A percentile compares a stretch with the other conserved stretches of the same genome.
These are phyloP conservation scores for Dacryopinax spathularia DNA, from an alignment of 768 basidiomycete species.

Conservation along the genomic window DNA sequence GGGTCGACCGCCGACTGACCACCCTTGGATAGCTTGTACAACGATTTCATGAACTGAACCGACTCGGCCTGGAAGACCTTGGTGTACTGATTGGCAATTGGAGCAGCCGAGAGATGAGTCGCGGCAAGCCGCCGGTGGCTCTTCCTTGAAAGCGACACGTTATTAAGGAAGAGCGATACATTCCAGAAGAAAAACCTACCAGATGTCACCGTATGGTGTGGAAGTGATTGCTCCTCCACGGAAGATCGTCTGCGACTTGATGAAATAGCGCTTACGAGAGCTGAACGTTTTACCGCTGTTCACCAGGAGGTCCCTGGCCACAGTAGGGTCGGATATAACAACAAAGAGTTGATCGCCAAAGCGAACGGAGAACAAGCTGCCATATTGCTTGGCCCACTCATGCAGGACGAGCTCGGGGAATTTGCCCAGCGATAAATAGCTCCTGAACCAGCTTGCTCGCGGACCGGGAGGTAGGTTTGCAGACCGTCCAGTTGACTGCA, in stretches of 20 bases:
- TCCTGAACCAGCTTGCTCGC: no score
- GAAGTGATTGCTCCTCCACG: constrained; percentile 33
- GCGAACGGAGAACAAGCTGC: constrained; percentile 33
- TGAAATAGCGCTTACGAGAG: constrained; percentile 33
- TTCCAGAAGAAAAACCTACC: constrained; percentile 18
- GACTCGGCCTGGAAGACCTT: constrained; percentile 30
- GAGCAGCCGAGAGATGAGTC: constrained; percentile 22
- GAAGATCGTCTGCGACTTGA: constrained; percentile 35
- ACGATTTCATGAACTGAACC: constrained; percentile 26
- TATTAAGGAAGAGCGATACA: not conserved
- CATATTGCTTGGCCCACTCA: constrained; percentile 32
- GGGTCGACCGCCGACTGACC: constrained; percentile 29
- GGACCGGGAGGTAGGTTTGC: no score
- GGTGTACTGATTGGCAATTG: constrained; percentile 28
- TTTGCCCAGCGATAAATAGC: no score
- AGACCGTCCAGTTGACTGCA: no score
- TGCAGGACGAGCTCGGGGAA: constrained; percentile 34
- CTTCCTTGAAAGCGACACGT: constrained; percentile 21
- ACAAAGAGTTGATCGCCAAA: constrained; percentile 37
- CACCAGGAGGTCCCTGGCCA: constrained; percentile 34
- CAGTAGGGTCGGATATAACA: constrained; percentile 31
- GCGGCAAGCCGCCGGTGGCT: constrained; percentile 32
- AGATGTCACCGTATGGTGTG: constrained; percentile 31
- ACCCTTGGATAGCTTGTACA: constrained; percentile 24
- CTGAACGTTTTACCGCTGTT: constrained; percentile 35